A percentile compares a stretch with the other conserved stretches of the same genome.
Evolutionary conservation across 2,329 filamentous ascomycete genomes (phyloP).

Genomic region (Daldinia sp.): DNA sequence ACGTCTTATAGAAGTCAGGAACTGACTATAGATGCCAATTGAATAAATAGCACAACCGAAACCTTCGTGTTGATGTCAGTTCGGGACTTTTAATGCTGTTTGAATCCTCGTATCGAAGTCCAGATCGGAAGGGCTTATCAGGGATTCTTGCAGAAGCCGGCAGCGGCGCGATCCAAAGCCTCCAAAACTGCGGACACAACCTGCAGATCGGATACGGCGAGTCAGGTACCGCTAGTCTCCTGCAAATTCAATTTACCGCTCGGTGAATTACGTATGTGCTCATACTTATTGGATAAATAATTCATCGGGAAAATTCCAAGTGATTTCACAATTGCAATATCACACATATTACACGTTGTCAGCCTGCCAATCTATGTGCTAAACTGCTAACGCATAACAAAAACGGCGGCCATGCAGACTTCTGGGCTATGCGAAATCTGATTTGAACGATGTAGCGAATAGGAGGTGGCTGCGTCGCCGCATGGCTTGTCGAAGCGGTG

Average conservation of each 20-base stretch:
- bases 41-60: neutral
- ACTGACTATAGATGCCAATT: neutral
- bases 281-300: slow-evolving; percentile 1
- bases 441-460: slow-evolving; percentile 21
- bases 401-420: slow-evolving; percentile 3
- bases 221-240: slow-evolving; percentile 6
- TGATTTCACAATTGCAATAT: slow-evolving; percentile 17
- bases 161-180: slow-evolving; percentile 8
- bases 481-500: slow-evolving; percentile 35
- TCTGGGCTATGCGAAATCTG: slow-evolving; percentile 18
- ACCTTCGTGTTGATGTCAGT: slow-evolving; percentile 5
- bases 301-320: slow-evolving; percentile 9
- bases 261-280: slow-evolving; percentile 18
- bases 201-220: slow-evolving; percentile 24
- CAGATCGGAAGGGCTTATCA: slow-evolving; percentile 10
- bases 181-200: slow-evolving; percentile 7
- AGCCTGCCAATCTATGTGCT: slow-evolving; percentile 11
- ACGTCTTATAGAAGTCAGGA: neutral
- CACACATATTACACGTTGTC: slow-evolving; percentile 28
- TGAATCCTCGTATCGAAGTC: slow-evolving; percentile 10
- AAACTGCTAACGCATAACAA: neutral
- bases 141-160: slow-evolving; percentile 19
- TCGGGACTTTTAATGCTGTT: neutral
- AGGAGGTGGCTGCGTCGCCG: slow-evolving; percentile 19
- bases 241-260: slow-evolving; percentile 11